These are phyloP conservation scores for Phytophthora sp. DNA, from an alignment of 352 stramenopile genomes.

Conservation along the genomic window DNA sequence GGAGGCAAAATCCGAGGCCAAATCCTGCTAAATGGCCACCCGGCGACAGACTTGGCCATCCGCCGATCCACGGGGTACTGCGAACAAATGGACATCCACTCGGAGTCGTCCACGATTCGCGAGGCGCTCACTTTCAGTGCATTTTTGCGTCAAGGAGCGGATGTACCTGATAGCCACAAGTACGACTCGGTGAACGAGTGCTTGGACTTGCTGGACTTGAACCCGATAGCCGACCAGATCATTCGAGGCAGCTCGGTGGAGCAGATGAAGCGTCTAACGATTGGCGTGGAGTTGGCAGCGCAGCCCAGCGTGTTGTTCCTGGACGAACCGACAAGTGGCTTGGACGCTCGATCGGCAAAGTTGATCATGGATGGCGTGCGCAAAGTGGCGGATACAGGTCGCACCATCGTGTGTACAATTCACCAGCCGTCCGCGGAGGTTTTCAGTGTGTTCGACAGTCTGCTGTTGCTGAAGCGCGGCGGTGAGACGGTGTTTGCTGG, in stretches of 20 bases:
- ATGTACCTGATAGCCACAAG: slow-evolving; percentile 12
- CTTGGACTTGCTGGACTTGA: slow-evolving; percentile 32
- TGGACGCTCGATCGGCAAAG: too few species aligned
- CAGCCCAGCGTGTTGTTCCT: slow-evolving; percentile 22
- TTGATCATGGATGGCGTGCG: slow-evolving; percentile 82
- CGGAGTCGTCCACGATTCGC: slow-evolving; percentile 33
- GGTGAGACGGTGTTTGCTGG: slow-evolving; percentile 16
- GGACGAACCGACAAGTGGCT: slow-evolving; percentile 18
- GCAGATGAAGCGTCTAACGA: slow-evolving; percentile 20
- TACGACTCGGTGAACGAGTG: slow-evolving; percentile 39
- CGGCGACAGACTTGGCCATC: too few species aligned
- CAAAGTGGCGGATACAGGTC: slow-evolving; percentile 66
- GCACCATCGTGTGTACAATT: slow-evolving; percentile 36
- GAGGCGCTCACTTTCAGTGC: slow-evolving; percentile 44
- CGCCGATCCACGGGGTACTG: too few species aligned
- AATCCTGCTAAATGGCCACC: too few species aligned
- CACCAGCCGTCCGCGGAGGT: slow-evolving; percentile 18
- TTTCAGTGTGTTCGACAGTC: slow-evolving; percentile 16
- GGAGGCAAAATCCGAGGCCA: slow-evolving; percentile 83
- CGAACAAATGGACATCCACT: too few species aligned
- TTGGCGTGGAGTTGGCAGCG: slow-evolving; percentile 16
- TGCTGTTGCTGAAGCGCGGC: slow-evolving; percentile 18
- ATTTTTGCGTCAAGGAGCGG: slow-evolving; percentile 7
- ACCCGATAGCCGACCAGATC: slow-evolving; percentile 38
- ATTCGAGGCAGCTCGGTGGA: slow-evolving; percentile 29